phyloP scores from a whole-genome alignment of 2,329 filamentous ascomycete species.

The Fusarium sp. region DNA sequence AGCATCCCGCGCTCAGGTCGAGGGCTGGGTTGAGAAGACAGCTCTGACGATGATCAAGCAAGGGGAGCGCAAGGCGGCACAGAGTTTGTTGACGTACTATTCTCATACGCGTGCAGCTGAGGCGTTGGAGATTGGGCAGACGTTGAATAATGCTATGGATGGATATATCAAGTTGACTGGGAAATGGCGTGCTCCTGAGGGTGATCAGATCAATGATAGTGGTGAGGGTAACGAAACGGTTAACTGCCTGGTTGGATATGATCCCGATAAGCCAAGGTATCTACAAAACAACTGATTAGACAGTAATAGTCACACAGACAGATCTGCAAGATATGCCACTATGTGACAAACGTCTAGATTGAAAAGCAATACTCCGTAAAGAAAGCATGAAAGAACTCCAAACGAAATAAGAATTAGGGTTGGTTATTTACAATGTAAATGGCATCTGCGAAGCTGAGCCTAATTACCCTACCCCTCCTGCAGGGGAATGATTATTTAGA shows the following conservation, averaged over 20 bases:
- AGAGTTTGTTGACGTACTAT: slow-evolving; percentile 41
- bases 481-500: too few species aligned
- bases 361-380: too few species aligned
- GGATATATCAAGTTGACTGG: slow-evolving; percentile 43
- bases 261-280: slow-evolving; percentile 40
- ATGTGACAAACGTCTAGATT: too few species aligned
- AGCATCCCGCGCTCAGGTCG: slow-evolving; percentile 31
- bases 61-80: slow-evolving; percentile 33
- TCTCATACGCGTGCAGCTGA: slow-evolving; percentile 40
- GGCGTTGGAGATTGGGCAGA: slow-evolving; percentile 37
- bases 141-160: slow-evolving; percentile 39
- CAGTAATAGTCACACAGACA: too few species aligned
- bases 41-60: slow-evolving; percentile 34
- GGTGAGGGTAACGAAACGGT: slow-evolving; percentile 45
- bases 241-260: slow-evolving; percentile 43
- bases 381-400: too few species aligned
- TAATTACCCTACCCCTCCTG: too few species aligned
- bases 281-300: slow-evolving; percentile 14
- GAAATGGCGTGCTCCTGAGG: slow-evolving; percentile 37
- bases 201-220: slow-evolving; percentile 44
- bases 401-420: too few species aligned
- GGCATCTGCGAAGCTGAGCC: too few species aligned
- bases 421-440: too few species aligned
- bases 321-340: too few species aligned
- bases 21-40: slow-evolving; percentile 41